phyloP scores from a whole-genome alignment of 164 flowering plant genomes.

The Brasenia schreberi region DNA sequence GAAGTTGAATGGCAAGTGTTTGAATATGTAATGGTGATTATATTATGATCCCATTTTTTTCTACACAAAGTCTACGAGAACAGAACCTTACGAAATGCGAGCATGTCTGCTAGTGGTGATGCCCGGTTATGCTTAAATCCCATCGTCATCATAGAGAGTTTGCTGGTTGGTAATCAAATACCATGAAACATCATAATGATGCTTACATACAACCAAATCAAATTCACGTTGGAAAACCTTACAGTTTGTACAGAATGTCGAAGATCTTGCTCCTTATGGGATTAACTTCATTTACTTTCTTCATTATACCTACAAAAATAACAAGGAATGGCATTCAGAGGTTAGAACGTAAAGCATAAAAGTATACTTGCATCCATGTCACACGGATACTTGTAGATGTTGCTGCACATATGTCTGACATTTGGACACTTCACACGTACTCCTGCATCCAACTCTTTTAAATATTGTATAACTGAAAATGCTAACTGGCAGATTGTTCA shows the following conservation, averaged over 20 bases:
- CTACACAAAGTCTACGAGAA: neutral
- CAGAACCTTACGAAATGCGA: conserved; percentile 87
- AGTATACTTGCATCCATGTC: neutral
- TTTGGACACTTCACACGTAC: too few species aligned
- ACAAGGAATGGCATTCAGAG: neutral
- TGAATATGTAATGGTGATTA: neutral
- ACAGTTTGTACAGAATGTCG: conserved; percentile 59
- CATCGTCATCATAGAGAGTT: conserved; percentile 63
- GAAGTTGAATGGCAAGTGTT: neutral
- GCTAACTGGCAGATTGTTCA: too few species aligned
- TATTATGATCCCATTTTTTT: neutral
- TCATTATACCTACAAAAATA: conserved; percentile 38
- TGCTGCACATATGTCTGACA: neutral
- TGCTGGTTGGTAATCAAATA: conserved; percentile 29
- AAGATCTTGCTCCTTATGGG: conserved; percentile 58
- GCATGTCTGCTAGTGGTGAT: conserved; percentile 71
- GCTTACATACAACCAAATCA: neutral
- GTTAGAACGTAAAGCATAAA: neutral
- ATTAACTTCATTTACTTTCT: conserved; percentile 53
- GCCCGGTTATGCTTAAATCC: conserved; percentile 72
- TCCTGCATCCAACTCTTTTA: too few species aligned
- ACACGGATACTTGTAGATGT: neutral
- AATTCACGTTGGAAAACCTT: conserved; percentile 15
- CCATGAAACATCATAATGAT: neutral
- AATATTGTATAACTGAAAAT: too few species aligned